These are phyloP conservation scores for Coemansia sp. DNA, from an alignment of 192 early-diverging fungal genomes.

Conservation along the genomic window DNA sequence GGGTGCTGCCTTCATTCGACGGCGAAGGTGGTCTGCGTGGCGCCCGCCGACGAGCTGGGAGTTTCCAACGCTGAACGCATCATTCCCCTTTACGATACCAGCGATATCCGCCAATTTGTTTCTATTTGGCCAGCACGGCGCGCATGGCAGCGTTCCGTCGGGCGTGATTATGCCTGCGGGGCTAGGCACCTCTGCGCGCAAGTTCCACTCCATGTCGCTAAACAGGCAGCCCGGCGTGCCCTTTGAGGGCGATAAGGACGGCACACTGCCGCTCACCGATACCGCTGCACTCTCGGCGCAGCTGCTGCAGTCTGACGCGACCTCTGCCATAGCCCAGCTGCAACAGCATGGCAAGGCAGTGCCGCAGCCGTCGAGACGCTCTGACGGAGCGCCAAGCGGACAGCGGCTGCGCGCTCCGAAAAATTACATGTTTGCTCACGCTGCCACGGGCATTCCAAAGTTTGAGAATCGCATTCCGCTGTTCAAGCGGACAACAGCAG, in stretches of 20 bases:
- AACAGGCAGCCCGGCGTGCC: slow-evolving; percentile 49
- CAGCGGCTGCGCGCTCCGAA: slow-evolving; percentile 19
- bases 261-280: slow-evolving; percentile 9
- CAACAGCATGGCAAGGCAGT: slow-evolving; percentile 7
- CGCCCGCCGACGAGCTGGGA: slow-evolving; percentile 31
- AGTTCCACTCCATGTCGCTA: slow-evolving; percentile 53
- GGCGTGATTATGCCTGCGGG: slow-evolving; percentile 52
- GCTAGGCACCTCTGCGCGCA: slow-evolving; percentile 51
- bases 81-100: slow-evolving; percentile 55
- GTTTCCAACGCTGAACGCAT: slow-evolving; percentile 53
- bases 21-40: slow-evolving; percentile 40
- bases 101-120: slow-evolving; percentile 37
- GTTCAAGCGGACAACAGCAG: slow-evolving; percentile 11
- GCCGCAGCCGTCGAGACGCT: slow-evolving; percentile 17
- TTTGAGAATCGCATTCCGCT: slow-evolving; percentile 41
- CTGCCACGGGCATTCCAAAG: slow-evolving; percentile 64
- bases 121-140: slow-evolving; percentile 25
- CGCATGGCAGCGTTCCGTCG: slow-evolving; percentile 25
- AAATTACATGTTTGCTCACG: slow-evolving; percentile 64
- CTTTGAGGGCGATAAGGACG: slow-evolving; percentile 21
- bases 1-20: background rate
- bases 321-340: slow-evolving; percentile 14
- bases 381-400: slow-evolving; percentile 17
- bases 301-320: slow-evolving; percentile 10
- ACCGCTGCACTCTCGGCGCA: slow-evolving; percentile 28